Base-by-base conservation (phyloP, 176 grass and related monocot species). In the Ensete glaucum region DNA sequence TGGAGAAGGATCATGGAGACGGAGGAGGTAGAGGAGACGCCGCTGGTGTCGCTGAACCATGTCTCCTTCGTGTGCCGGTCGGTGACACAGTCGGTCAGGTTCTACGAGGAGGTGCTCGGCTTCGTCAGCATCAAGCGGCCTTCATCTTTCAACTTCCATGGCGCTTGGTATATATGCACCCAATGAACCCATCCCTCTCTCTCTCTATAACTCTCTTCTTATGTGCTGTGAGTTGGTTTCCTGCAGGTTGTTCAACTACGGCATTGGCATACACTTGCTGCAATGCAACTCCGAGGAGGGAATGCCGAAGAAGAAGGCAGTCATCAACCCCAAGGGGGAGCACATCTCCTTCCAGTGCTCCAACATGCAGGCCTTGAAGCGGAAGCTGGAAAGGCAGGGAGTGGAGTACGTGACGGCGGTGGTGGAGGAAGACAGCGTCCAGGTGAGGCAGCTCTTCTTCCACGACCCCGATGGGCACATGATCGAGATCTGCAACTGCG, bases 391-490 rank as follows among this genome's bases (percentile, higher is more conserved):
- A 73, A 85, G 85, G 85, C 66, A 86, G 78, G 83, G 75, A 1
- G 76, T 96, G 78, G 25, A 9, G 9, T 83, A 82, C 74, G 83
- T 84, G 73, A 52, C 85, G 62, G 71, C 69, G 11, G 72, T 76
- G 2, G 92, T 96, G 23, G 87, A 88, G 81, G 92, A 96, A 20
- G 85, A 81, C 43, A 82, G 87, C 53, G 82, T 96, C 67, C 67
- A 74, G 64, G 87, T 96, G 1, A 84, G 89, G 63, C 92, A 96
- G 83, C 43, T 96, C 79, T 96, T 96, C 87, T 96, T 96, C 82
- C 92, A 96, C 80, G 92, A 96, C 64, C 92, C 92, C 27, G 92
- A 96, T 63, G 87, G 89, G 26, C 89, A 87, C 83, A 96, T 96
- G 92, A 78, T 96, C 76, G 92, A 96, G 81, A 81, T 96, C 62